These are phyloP conservation scores for Tetrapisispora fleetii DNA, from an alignment of 805 yeast species.

Conservation along the genomic window DNA sequence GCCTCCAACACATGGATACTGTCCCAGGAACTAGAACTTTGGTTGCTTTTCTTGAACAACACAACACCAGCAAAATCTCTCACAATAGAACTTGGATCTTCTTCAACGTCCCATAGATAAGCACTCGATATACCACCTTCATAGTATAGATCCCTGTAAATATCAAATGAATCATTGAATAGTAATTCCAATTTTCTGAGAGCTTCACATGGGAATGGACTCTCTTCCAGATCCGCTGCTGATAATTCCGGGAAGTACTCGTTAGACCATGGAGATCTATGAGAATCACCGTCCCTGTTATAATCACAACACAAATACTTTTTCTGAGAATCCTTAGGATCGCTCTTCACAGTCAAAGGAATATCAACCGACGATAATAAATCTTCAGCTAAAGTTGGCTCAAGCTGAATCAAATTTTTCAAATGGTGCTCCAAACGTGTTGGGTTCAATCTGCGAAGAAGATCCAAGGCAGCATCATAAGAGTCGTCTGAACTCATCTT, in stretches of 20 bases:
- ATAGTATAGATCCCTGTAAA: conserved; percentile 86
- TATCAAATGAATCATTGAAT: conserved; percentile 85
- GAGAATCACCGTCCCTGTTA: conserved; percentile 89
- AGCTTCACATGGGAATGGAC: conserved; percentile 59
- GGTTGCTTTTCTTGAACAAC: conserved; percentile 54
- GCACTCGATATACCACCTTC: conserved; percentile 90
- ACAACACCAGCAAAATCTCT: conserved; percentile 80
- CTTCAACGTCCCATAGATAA: conserved; percentile 84
- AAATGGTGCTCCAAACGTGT: conserved; percentile 40
- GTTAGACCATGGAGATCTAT: conserved; percentile 86
- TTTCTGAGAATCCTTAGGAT: conserved; percentile 36
- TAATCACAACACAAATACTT: conserved; percentile 82
- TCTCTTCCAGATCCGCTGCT: conserved; percentile 50
- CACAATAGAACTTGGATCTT: conserved; percentile 26
- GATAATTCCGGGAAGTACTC: conserved; percentile 36
- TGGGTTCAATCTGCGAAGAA: conserved; percentile 69
- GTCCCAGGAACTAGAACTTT: conserved; percentile 65
- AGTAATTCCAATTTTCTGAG: conserved; percentile 67
- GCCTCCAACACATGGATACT: conserved; percentile 82
- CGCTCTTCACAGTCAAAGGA: conserved; percentile 42
- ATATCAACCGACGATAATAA: conserved; percentile 78
- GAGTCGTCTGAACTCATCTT: conserved; percentile 4
- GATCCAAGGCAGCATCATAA: conserved; percentile 70
- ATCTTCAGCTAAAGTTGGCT: conserved; percentile 75
- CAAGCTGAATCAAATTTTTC: conserved; percentile 36